These are phyloP conservation scores for Rhytidhysteron rufulum DNA, from an alignment of 2,329 filamentous ascomycete genomes.

Conservation along the genomic window DNA sequence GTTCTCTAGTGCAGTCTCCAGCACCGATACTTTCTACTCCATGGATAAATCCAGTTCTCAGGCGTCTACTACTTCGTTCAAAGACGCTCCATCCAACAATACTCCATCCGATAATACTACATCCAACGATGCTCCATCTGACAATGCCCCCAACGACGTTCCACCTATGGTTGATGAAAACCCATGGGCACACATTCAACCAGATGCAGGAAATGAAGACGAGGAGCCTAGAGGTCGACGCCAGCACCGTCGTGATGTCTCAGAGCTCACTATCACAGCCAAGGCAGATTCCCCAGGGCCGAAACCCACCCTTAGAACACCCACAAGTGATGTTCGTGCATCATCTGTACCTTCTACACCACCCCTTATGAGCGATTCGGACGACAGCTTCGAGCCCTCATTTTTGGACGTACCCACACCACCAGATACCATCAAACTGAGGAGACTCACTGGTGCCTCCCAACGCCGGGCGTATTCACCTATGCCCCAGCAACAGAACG, in stretches of 20 bases:
- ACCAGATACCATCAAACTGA: constrained; percentile 33
- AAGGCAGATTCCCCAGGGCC: constrained; percentile 13
- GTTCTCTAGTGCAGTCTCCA: constrained; percentile 29
- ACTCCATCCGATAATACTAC: constrained; percentile 34
- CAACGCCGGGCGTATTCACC: constrained; percentile 60
- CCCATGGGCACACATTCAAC: constrained; percentile 21
- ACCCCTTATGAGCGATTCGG: constrained; percentile 41
- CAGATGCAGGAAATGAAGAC: constrained; percentile 10
- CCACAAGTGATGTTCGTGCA: constrained; percentile 18
- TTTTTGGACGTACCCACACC: constrained; percentile 39
- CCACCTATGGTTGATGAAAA: constrained; percentile 20
- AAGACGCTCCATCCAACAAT: constrained; percentile 31
- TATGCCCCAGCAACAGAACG: constrained; percentile 63
- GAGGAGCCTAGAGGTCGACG: constrained; percentile 18
- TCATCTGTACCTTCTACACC: constrained; percentile 42
- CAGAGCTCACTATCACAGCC: constrained; percentile 32
- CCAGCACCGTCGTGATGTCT: constrained; percentile 32
- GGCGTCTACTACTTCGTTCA: constrained; percentile 26
- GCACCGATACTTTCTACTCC: constrained; percentile 36
- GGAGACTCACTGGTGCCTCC: constrained; percentile 50
- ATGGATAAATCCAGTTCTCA: constrained; percentile 18
- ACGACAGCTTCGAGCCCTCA: constrained; percentile 38
- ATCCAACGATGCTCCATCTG: constrained; percentile 19
- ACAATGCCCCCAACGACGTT: constrained; percentile 28
- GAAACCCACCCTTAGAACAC: constrained; percentile 18